These are phyloP conservation scores for Ochromonas danica DNA, from an alignment of 108 stramenopile genomes.

Conservation along the genomic window DNA sequence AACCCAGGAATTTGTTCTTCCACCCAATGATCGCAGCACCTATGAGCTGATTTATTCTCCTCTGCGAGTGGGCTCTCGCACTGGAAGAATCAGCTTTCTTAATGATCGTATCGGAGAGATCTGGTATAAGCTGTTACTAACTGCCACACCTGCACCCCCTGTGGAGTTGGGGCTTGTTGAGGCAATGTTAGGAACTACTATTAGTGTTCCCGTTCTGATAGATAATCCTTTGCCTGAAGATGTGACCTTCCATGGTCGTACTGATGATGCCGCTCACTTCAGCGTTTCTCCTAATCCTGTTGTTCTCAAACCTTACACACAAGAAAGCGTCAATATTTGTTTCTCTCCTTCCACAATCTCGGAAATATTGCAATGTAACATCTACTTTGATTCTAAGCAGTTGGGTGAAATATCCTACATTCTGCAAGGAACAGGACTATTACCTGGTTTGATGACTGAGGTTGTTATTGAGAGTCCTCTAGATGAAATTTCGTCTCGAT, in stretches of 20 bases:
- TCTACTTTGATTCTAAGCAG: conserved; percentile 38
- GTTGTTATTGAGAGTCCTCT: conserved; percentile 35
- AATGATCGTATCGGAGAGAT: conserved; percentile 59
- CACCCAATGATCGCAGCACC: conserved; percentile 37
- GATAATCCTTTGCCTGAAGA: conserved; percentile 58
- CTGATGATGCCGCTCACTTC: conserved; percentile 54
- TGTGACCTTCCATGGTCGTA: conserved; percentile 37
- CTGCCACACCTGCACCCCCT: conserved; percentile 50
- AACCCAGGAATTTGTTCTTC: conserved; percentile 44
- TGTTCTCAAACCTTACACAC: conserved; percentile 48
- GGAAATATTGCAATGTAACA: conserved; percentile 35
- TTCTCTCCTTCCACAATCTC: conserved; percentile 54
- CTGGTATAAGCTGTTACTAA: conserved; percentile 59
- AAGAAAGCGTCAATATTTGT: conserved; percentile 19
- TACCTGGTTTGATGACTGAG: conserved; percentile 57
- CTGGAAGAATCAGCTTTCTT: conserved; percentile 53
- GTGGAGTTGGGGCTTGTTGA: conserved; percentile 36
- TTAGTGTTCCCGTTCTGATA: conserved; percentile 35
- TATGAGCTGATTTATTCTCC: conserved; percentile 64
- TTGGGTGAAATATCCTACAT: conserved; percentile 58
- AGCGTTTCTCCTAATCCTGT: conserved; percentile 39
- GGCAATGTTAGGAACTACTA: conserved; percentile 45
- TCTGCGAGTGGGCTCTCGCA: conserved; percentile 42
- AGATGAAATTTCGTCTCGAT: conserved; percentile 31
- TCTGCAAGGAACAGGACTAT: conserved; percentile 47